Base-by-base conservation (phyloP, 2,329 filamentous ascomycete genomes). In the Monosporascus cannonballus region DNA sequence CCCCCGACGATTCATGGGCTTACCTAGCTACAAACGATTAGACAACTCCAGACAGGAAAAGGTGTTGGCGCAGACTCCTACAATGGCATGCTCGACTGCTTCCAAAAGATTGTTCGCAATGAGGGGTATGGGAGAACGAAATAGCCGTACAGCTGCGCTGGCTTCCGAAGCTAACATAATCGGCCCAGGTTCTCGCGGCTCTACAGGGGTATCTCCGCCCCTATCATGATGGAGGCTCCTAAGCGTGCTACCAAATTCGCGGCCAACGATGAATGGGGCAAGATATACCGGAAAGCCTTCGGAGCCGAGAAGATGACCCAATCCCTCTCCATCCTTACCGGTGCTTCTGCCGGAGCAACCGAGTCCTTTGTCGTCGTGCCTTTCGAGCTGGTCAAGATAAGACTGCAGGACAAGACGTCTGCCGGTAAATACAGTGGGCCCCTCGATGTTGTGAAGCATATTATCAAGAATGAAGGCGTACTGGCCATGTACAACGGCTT, bases 1-100 rank as follows among this genome's bases (percentile, higher is more conserved):
- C 15, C 48, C 25, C 15, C 48, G 20, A 8, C 30, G 24, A 41
- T 15, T 15, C 50, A 45, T 17, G 24, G 46, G 17, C 52, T 48
- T 47, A 44, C 34, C 37, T 52, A 50, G 53, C 46, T 46, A 36
- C 39, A 56, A 56, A 18, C 42, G 8, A 46, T 25, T 65, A 96
- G 89, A 71, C 92, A 96, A 74, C 80, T 96, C 53, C 92, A 96
- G 76, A 88, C 87, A 51, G 87, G 86, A 65, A 80, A 77, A 61
- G 83, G 78, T 44, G 76, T 78, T 22, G 90, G 90, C 54, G 86
- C 86, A 60, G 94, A 97, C 65, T 78, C 81, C 63, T 97, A 99
- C 81, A 96, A 84, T 76, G 90, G 94, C 80, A 99, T 97, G 91
- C 69, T 96, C 54, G 94, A 99, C 74, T 97, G 93, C 79, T 96